Conservation (phyloP, 1,139 yeast species). For the Nakaseomyces bracarensis region DNA sequence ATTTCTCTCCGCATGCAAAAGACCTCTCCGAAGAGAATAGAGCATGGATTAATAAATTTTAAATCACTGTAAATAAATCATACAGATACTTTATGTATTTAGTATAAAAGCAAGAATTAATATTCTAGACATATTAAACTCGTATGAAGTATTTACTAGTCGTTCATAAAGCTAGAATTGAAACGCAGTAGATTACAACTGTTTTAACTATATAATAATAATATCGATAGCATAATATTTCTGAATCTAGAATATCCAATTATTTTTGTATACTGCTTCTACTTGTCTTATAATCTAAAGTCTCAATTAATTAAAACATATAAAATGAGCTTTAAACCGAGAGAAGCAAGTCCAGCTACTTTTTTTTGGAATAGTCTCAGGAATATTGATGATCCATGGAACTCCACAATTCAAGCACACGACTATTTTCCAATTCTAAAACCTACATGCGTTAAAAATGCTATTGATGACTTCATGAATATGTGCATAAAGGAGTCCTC, state of each 20-base stretch:
- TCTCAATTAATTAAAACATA: too few relatives aligned
- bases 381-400: not conserved
- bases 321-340: not conserved
- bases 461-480: conserved; percentile 28
- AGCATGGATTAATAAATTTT: not conserved
- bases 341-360: not conserved
- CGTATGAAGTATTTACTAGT: too few relatives aligned
- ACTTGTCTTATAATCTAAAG: too few relatives aligned
- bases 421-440: conserved; percentile 21
- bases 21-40: not conserved
- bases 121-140: not conserved
- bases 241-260: too few relatives aligned
- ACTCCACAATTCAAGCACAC: not conserved
- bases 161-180: not conserved
- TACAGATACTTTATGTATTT: not conserved
- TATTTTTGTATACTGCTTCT: too few relatives aligned
- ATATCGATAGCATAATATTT: too few relatives aligned
- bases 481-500: conserved; percentile 28
- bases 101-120: not conserved
- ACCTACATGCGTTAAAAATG: conserved; percentile 29
- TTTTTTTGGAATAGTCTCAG: not conserved
- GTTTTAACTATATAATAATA: too few relatives aligned
- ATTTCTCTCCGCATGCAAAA: not conserved
- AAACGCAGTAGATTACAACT: not conserved
- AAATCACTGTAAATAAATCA: not conserved